phyloP scores from a whole-genome alignment of 352 stramenopile genomes.

The Elongisporangium prolatum region DNA sequence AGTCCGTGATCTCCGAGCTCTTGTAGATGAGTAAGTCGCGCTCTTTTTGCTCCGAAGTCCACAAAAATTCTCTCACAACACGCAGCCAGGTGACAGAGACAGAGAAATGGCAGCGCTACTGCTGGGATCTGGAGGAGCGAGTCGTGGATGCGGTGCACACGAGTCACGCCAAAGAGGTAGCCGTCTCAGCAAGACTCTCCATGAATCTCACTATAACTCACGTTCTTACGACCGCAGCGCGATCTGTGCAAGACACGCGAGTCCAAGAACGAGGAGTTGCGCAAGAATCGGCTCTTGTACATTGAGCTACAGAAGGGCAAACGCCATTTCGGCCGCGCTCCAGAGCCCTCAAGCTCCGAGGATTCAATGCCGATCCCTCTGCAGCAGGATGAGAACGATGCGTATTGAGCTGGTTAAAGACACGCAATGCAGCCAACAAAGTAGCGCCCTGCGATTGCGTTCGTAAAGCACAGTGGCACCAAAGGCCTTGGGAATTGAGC shows the following conservation, averaged over 20 bases:
- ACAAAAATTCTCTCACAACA: background rate
- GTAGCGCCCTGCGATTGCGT: too few relatives aligned
- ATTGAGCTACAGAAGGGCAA: conserved; percentile 64
- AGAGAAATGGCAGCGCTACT: conserved; percentile 75
- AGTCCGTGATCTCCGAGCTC: conserved; percentile 39
- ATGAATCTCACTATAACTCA: background rate
- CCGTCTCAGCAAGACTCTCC: background rate
- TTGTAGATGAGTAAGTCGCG: conserved; percentile 56
- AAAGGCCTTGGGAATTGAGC: background rate
- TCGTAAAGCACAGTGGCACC: background rate
- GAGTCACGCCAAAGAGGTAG: conserved; percentile 53
- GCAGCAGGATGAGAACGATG: background rate
- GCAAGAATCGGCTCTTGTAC: conserved; percentile 74
- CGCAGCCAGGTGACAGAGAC: conserved; percentile 63
- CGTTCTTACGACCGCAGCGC: conserved; percentile 16
- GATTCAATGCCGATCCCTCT: background rate
- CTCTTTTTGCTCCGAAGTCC: background rate
- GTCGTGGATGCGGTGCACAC: conserved; percentile 49
- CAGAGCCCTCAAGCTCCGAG: background rate
- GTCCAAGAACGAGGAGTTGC: conserved; percentile 62
- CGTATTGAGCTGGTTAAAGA: background rate
- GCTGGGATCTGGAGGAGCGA: conserved; percentile 69
- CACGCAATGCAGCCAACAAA: background rate
- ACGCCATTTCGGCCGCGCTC: conserved; percentile 29
- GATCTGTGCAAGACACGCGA: conserved; percentile 61